Percentiles rank a stretch among this genome's conserved stretches.
These are phyloP conservation scores for Trichoderma hamatum DNA, from an alignment of 2,329 filamentous ascomycete genomes.

Conservation along the genomic window DNA sequence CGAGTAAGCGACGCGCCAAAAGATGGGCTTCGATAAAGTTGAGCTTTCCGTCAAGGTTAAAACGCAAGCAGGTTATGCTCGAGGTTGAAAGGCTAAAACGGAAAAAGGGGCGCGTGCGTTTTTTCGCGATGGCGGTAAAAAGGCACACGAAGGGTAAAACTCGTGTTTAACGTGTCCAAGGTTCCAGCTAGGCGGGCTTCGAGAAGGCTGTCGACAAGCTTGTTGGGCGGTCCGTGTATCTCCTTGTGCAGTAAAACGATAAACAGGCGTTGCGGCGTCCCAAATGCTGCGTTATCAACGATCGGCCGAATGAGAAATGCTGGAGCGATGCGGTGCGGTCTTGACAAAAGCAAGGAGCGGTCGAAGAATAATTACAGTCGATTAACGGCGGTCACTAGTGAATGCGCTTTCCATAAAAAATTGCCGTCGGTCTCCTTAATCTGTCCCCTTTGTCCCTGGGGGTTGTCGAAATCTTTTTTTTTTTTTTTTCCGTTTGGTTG, in stretches of 20 bases:
- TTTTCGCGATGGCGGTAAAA: constrained; percentile 6
- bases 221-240: not conserved
- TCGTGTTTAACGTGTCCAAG: constrained; percentile 3
- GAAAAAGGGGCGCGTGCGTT: constrained; percentile 1
- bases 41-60: constrained; percentile 17
- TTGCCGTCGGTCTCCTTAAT: constrained; percentile 28
- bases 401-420: constrained; percentile 36
- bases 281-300: constrained; percentile 22
- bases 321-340: not conserved
- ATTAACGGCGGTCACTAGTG: constrained; percentile 40
- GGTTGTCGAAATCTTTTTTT: constrained; percentile 13
- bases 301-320: constrained; percentile 26
- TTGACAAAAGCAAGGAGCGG: constrained; percentile 33
- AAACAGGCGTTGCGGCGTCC: constrained; percentile 6
- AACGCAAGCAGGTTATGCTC: not conserved
- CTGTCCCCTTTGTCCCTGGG: constrained; percentile 21
- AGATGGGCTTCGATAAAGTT: not conserved
- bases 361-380: constrained; percentile 39
- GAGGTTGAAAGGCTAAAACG: not conserved
- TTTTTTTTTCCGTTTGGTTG: not conserved
- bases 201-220: not conserved
- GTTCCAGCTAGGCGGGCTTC: not conserved
- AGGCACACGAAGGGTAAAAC: not conserved
- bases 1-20: constrained; percentile 11
- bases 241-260: not conserved